Base-by-base conservation (phyloP, 495 filamentous ascomycete genomes). In the Rostrohypoxylon terebratum region DNA sequence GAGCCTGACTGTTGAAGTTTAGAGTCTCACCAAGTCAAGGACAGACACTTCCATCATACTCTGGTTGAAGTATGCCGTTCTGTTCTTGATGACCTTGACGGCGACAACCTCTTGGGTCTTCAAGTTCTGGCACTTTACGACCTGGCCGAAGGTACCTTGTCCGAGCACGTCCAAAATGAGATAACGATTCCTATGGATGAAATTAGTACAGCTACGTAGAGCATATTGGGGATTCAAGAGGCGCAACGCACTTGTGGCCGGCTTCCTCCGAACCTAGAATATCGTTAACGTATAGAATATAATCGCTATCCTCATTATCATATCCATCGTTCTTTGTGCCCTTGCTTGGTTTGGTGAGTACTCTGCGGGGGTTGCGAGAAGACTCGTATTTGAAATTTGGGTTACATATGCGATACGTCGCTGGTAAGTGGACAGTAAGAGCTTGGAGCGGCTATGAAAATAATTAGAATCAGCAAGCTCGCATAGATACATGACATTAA, bases 31-130 rank as follows among this genome's bases (percentile, higher is more conserved):
- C 86, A 99, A 78, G 80, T 99, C 96, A 31, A 99, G 83, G 7
- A 99, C 96, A 7, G 96, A 99, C 28, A 99, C 96, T 75, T 99
- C 96, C 96, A 99, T 99, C 96, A 99, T 99, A 79, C 96, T 99
- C 80, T 99, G 96, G 77, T 99, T 99, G 85, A 99, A 99, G 77
- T 99, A 99, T 16, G 96, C 96, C 0, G 96, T 98, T 79, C 96
- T 90, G 79, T 99, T 99, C 81, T 99, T 99, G 82, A 99, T 95
- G 31, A 98, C 96, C 83, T 99, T 99, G 66, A 99, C 96, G 1
- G 96, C 96, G 25, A 99, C 95, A 36, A 99, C 96, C 80, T 99
- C 96, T 78, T 97, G 93, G 0, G 96, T 98, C 79, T 96, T 97
- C 72, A 98, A 80, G 73, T 98, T 99, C 81, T 99, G 96, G 79